These are phyloP conservation scores for Tetracladium maxilliforme DNA, from an alignment of 2,329 filamentous ascomycete species.

Conservation along the genomic window DNA sequence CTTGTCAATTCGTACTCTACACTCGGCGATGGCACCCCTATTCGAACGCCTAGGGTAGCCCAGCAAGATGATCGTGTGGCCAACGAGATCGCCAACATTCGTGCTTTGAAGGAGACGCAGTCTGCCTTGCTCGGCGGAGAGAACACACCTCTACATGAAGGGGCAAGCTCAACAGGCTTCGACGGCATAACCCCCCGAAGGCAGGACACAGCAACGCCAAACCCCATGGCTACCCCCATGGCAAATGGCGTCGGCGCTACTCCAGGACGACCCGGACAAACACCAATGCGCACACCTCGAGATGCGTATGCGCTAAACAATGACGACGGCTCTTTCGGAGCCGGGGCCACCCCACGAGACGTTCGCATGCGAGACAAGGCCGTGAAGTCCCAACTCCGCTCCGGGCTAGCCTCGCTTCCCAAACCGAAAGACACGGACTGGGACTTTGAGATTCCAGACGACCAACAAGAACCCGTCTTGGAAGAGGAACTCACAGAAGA, in stretches of 20 bases:
- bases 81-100: constrained; percentile 91
- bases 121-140: constrained; percentile 89
- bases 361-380: constrained; percentile 56
- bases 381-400: constrained; percentile 51
- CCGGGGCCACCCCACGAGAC: constrained; percentile 65
- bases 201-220: constrained; percentile 78
- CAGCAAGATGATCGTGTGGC: constrained; percentile 91
- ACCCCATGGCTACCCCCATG: constrained; percentile 80
- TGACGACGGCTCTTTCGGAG: constrained; percentile 47
- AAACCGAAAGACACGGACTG: constrained; percentile 89
- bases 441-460: constrained; percentile 85
- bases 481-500: constrained; percentile 38
- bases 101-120: constrained; percentile 82
- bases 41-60: constrained; percentile 81
- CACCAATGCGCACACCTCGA: constrained; percentile 75
- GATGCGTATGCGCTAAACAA: constrained; percentile 78
- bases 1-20: constrained; percentile 77
- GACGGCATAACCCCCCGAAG: constrained; percentile 70
- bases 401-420: constrained; percentile 67
- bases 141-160: constrained; percentile 78
- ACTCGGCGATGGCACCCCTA: constrained; percentile 69
- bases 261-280: constrained; percentile 53
- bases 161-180: constrained; percentile 71
- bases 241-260: constrained; percentile 53
- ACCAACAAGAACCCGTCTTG: constrained; percentile 44